Evolutionary conservation across 106 monocot genomes (phyloP), one percentile per base, ranked within the genome.

Genomic region (Apostasia ramifera): DNA sequence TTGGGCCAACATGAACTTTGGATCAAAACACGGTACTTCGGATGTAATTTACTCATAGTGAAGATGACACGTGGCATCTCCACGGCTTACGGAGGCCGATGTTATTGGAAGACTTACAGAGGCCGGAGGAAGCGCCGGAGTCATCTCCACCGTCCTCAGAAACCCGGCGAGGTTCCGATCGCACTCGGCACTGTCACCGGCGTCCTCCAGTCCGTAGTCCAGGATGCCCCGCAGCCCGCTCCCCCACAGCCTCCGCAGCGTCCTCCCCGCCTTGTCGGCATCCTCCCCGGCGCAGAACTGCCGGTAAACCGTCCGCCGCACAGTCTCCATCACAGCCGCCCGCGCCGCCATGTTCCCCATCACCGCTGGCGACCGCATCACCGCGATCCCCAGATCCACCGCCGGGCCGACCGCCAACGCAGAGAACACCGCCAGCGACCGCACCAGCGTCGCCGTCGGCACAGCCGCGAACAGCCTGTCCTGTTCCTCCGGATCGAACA

Each of bases 171-270:
- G 62, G 59, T 97, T 97, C 61, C 83, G 80, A 8, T 83, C 81
- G 71, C 89, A 92, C 0, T 70, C 84, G 13, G 40, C 72, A 7
- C 72, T 68, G 47, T 84, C 87, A 15, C 74, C 83, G 5, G 89
- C 92, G 74, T 97, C 97, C 74, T 97, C 97, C 5, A 86, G 74
- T 6, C 89, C 84, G 77, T 87, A 97, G 71, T 97, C 92, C 48
- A 97, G 77, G 50, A 97, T 87, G 66, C 81, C 86, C 44, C 81
- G 53, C 76, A 97, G 39, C 42, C 97, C 89, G 51, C 43, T 40
- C 8, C 47, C 77, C 89, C 87, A 86, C 12, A 97, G 66, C 66
- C 41, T 57, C 66, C 67, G 6, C 69, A 92, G 78, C 47, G 89
- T 87, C 74, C 40, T 43, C 40, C 54, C 74, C 8, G 86, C 92